Percentiles rank a stretch among this genome's conserved stretches.
phyloP scores from a whole-genome alignment of 345 rosid genomes.

The Eucalyptus shirleyi region DNA sequence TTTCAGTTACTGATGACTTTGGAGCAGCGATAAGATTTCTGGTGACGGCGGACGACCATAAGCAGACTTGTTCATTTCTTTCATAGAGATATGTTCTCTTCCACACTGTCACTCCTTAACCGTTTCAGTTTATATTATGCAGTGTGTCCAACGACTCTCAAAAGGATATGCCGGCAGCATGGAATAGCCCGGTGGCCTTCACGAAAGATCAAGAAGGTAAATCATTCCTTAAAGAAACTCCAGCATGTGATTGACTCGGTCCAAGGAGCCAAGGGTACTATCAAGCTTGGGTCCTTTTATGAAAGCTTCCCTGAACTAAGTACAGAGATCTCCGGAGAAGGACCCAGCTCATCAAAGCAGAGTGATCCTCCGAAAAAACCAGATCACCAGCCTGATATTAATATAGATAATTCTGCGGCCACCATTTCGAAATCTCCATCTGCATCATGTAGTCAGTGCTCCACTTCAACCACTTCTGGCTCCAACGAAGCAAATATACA shows the following conservation, averaged over 20 bases:
- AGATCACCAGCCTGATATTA: not conserved
- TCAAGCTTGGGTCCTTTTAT: conserved; percentile 79
- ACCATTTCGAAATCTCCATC: conserved; percentile 47
- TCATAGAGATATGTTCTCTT: not conserved
- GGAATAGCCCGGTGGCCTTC: conserved; percentile 38
- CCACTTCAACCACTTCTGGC: conserved; percentile 53
- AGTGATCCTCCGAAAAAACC: not conserved
- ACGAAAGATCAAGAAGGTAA: conserved; percentile 32
- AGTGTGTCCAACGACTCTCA: conserved; percentile 37
- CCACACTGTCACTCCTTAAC: not conserved
- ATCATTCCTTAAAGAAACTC: conserved; percentile 27
- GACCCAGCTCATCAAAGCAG: conserved; percentile 7
- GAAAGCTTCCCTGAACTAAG: conserved; percentile 68
- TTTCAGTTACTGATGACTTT: not conserved
- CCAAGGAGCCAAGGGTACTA: conserved; percentile 68
- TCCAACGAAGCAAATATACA: conserved; percentile 46
- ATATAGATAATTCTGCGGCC: conserved; percentile 4
- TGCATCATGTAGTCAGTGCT: conserved; percentile 67
- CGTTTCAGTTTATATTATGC: not conserved
- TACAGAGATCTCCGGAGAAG: conserved; percentile 32
- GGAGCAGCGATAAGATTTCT: not conserved
- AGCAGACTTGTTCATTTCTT: not conserved
- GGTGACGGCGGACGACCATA: not conserved
- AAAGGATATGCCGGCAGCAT: conserved; percentile 37
- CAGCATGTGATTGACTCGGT: conserved; percentile 90